Evolutionary conservation across 306 rosid species (phyloP), one percentile per base, ranked within the genome.

Genomic region (Fragaria vesca): DNA sequence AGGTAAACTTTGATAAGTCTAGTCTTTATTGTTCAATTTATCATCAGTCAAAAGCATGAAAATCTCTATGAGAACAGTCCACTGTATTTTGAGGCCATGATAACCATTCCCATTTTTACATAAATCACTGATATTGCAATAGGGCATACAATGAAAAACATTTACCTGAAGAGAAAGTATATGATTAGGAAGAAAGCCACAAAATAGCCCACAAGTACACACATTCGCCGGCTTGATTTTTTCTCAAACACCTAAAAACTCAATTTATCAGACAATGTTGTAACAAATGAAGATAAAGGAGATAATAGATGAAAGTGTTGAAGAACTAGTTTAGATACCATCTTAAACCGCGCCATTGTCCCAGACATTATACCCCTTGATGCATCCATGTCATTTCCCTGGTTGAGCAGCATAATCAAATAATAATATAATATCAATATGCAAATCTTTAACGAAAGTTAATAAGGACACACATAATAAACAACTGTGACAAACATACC

Each of bases 341-440:
- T 93, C 87, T 91, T 95, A 86, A 95, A 91, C 79, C 97, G 89
- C 69, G 91, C 96, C 99, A 95, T 95, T 76, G 99, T 95, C 81
- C 97, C 92, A 67, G 86, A 82, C 97, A 95, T 92, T 83, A 91
- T 77, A 74, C 97, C 99, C 89, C 97, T 89, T 77, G 97, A 91
- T 77, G 89, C 88, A 81, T 93, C 99, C 99, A 93, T 95, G 77
- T 82, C 77, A 74, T 80, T 88, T 46, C 99, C 99, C 99, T 93
- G 75, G 78, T 86, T 72, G 80, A 43, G 63, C 77, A 80, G 63
- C 17, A 72, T 50, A 80, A 77, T 45, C 69, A 61, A 73, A 54
- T 79, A 46, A 28, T 24, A 60, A 61, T 70, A 54, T 79, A 46
- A 28, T 24, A 60, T 58, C 77, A 83, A 62, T 4, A 30, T 65